Conservation (phyloP, 352 stramenopile species). For the Phytopythium kandeliae region DNA sequence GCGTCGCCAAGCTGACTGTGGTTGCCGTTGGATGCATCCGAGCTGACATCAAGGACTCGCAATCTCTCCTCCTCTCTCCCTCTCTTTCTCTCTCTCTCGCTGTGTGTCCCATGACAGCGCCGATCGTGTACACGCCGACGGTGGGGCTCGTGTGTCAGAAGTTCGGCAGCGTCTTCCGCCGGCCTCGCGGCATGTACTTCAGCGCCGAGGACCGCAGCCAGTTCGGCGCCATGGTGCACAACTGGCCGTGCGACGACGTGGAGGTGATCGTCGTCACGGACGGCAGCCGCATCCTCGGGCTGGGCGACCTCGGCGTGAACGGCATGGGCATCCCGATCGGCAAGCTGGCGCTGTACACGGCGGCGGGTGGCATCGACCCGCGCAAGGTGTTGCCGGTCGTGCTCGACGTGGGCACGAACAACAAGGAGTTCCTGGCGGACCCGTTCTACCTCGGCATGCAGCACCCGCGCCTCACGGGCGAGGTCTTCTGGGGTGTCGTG, state of each 20-base stretch:
- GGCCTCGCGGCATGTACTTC: conserved; percentile 95
- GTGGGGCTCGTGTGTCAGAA: conserved; percentile 92
- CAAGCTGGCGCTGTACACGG: conserved; percentile 95
- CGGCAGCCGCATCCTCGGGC: conserved; percentile 93
- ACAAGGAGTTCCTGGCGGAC: conserved; percentile 90
- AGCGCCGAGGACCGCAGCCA: conserved; percentile 88
- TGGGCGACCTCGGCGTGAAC: conserved; percentile 96
- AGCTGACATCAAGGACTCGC: too few species aligned
- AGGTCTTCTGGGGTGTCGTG: conserved; percentile 94
- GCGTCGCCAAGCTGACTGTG: too few species aligned
- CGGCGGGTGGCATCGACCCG: conserved; percentile 92
- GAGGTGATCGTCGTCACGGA: conserved; percentile 97
- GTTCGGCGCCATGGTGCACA: conserved; percentile 89
- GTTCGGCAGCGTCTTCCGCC: conserved; percentile 89
- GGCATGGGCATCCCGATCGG: conserved; percentile 98
- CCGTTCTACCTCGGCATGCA: conserved; percentile 94
- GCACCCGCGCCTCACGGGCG: conserved; percentile 84
- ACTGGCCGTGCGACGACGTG: conserved; percentile 96
- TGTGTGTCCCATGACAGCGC: conserved; percentile 45
- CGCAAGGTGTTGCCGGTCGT: conserved; percentile 93
- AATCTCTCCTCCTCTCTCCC: too few species aligned
- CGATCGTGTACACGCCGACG: conserved; percentile 97
- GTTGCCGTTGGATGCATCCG: too few species aligned
- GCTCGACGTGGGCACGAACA: conserved; percentile 97
- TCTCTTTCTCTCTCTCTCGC: neutral